Percentiles rank a stretch among this genome's conserved stretches.
phyloP scores from a whole-genome alignment of 1,284 basidiomycete species.

The Cystobasidiaceae sp. region DNA sequence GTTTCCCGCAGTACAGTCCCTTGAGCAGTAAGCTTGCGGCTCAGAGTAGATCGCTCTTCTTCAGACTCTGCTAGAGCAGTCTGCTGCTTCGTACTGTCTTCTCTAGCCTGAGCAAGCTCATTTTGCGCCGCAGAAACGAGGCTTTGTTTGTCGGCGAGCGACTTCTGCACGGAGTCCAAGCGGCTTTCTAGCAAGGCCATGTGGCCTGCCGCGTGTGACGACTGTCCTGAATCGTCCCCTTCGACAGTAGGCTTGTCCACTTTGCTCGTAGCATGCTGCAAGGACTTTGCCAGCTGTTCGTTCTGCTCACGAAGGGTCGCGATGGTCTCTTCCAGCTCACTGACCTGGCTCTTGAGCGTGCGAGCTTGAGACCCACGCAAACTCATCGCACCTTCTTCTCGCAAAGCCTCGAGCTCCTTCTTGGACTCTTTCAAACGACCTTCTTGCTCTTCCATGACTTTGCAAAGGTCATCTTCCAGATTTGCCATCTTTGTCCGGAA shows the following conservation, averaged over 20 bases:
- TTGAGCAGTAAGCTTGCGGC: constrained; percentile 17
- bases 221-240: too few relatives aligned
- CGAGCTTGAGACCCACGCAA: too few relatives aligned
- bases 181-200: too few relatives aligned
- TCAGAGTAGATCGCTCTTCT: constrained; percentile 42
- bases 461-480: constrained; percentile 50
- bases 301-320: too few relatives aligned
- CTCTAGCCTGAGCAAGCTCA: constrained; percentile 48
- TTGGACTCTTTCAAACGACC: constrained; percentile 31
- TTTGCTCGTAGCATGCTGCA: too few relatives aligned
- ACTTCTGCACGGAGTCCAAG: too few relatives aligned
- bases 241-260: too few relatives aligned
- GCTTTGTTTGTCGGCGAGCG: too few relatives aligned
- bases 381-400: constrained; percentile 48
- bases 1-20: constrained; percentile 22
- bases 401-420: constrained; percentile 39
- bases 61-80: neutral
- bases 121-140: constrained; percentile 41
- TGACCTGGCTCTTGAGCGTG: constrained; percentile 60
- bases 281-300: too few relatives aligned
- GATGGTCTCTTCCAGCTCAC: too few relatives aligned
- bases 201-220: too few relatives aligned
- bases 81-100: constrained; percentile 29
- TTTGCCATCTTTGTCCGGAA: constrained; percentile 48
- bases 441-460: constrained; percentile 42